phyloP scores from a whole-genome alignment of 2,329 filamentous ascomycete species.

The Grosmannia serpens region DNA sequence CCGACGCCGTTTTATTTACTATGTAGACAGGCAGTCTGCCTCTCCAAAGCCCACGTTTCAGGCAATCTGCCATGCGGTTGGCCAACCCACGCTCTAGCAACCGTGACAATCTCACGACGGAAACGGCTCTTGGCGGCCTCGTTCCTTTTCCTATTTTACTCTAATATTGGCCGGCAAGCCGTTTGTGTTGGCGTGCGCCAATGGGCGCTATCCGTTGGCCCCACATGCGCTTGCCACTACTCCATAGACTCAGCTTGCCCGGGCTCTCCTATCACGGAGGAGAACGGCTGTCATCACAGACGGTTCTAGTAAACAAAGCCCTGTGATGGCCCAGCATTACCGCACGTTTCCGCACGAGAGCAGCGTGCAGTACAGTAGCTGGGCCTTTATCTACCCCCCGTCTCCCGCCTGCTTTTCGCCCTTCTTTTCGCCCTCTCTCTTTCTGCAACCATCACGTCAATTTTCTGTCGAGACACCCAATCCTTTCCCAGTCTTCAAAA shows the following conservation, averaged over 20 bases:
- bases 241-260: too few species aligned
- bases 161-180: too few species aligned
- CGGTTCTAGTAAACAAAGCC: not conserved
- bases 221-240: not conserved
- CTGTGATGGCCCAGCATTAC: too few species aligned
- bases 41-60: too few species aligned
- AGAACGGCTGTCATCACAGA: not conserved
- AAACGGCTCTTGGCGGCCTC: too few species aligned
- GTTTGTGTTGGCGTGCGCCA: not conserved
- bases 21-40: too few species aligned
- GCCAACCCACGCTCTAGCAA: too few species aligned
- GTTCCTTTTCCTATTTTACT: too few species aligned
- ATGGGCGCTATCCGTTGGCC: not conserved
- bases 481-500: not conserved
- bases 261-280: not conserved
- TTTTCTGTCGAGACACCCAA: not conserved
- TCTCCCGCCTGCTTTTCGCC: not conserved
- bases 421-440: not conserved
- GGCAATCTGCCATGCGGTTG: too few species aligned
- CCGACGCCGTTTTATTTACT: too few species aligned
- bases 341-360: too few species aligned
- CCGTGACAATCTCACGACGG: too few species aligned
- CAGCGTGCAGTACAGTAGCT: not conserved
- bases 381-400: not conserved
- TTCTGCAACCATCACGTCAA: not conserved